Evolutionary conservation across 768 basidiomycete species (phyloP).

Genomic region (Panellus pusillus): DNA sequence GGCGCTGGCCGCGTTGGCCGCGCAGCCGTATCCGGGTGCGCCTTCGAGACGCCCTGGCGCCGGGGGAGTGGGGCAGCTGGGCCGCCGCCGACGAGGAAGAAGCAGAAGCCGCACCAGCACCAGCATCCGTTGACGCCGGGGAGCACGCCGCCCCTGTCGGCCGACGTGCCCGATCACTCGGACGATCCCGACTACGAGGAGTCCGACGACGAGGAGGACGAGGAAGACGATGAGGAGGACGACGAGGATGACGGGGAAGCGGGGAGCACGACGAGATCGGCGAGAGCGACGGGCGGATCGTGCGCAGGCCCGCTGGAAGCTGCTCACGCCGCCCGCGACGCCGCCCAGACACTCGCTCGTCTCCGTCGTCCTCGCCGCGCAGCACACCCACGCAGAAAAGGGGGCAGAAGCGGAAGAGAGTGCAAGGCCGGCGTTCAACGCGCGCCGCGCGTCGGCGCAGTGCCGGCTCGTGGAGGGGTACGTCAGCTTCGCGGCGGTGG

Average conservation of each 20-base stretch:
- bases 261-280: conserved; percentile 18
- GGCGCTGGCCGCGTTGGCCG: conserved; percentile 16
- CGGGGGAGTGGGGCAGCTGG: no score
- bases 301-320: conserved; percentile 6
- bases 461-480: conserved; percentile 61
- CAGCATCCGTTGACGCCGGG: conserved; percentile 17
- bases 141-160: conserved; percentile 20
- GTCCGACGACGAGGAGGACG: conserved; percentile 3
- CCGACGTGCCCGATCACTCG: conserved; percentile 15
- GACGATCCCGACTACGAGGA: no score
- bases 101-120: background rate
- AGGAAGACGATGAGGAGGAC: conserved; percentile 6
- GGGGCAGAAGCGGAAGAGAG: no score
- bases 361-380: no score
- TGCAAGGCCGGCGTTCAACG: conserved; percentile 55
- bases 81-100: background rate
- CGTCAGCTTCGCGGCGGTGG: conserved; percentile 65
- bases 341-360: conserved; percentile 26
- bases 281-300: conserved; percentile 11
- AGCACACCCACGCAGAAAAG: no score
- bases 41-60: background rate
- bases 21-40: background rate
- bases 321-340: conserved; percentile 29
- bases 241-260: background rate
- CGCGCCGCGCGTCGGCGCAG: conserved; percentile 57